Base-by-base conservation (phyloP, 2,329 filamentous ascomycete genomes). In the Geosmithia flava region DNA sequence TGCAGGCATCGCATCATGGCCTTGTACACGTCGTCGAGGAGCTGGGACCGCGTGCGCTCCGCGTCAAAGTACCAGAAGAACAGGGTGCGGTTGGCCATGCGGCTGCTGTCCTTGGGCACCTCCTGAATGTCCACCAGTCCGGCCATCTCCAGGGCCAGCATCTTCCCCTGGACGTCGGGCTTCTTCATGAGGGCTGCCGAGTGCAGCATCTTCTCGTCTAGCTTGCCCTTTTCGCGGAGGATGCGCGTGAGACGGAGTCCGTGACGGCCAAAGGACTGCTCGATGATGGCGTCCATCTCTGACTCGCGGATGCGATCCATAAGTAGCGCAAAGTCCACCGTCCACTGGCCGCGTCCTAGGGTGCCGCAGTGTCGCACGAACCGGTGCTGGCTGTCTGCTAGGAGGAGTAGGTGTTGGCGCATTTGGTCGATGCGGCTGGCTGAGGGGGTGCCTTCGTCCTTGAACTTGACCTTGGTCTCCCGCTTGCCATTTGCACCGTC, bases 121-220 rank as follows among this genome's bases (percentile, higher is more conserved):
- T 98, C 93, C 63, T 98, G 93, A 6, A 95, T 80, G 55, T 97
- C 88, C 13, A 95, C 80, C 51, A 93, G 83, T 2, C 93, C 91
- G 17, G 81, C 81, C 62, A 88, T 82, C 55, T 95, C 87, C 75
- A 98, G 86, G 52, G 83, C 80, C 15, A 87, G 83, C 65, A 97
- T 83, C 52, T 89, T 85, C 50, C 83, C 81, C 44, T 93, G 87
- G 20, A 97, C 80, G 47, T 95, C 87, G 50, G 84, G 81, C 57
- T 91, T 87, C 49, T 85, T 84, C 71, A 96, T 83, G 51, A 98
- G 77, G 47, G 85, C 86, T 49, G 89, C 75, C 46, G 82, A 81
- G 39, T 86, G 85, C 13, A 96, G 74, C 51, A 86, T 83, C 64
- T 94, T 95, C 64, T 98, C 93, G 55, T 97, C 91, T n/a, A 97